Base-by-base conservation (phyloP, 495 filamentous ascomycete species). In the Trichoderma virens region DNA sequence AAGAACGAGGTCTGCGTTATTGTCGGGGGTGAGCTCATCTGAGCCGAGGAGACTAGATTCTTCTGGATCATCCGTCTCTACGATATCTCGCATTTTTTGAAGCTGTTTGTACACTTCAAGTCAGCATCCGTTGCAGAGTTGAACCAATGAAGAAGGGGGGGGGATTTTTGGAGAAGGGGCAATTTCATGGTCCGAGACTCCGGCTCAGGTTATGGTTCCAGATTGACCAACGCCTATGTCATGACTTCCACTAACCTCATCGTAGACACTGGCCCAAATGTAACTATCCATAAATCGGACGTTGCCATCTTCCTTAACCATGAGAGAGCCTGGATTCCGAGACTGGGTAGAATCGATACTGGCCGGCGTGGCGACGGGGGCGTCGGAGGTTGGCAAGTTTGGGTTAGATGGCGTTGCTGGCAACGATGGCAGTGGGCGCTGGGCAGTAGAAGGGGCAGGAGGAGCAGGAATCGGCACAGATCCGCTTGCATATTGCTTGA, bases 261-360 rank as follows among this genome's bases (percentile, higher is more conserved):
- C 70, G 59, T 79, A 75, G 28, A 82, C 70, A 23, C 62, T 73
- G 1, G 69, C 73, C 62, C 79, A 70, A 60, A 82, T 62, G 56
- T 70, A 73, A 61, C 71, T 79, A 64, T 82, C 78, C 66, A 79
- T 73, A 62, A 80, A 82, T 51, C 75, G 77, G 51, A 77, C 70
- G 51, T 73, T 72, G 20, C 77, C 78, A 34, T 79, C 75, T 43
- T 79, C 76, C 35, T 75, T 67, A 63, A 80, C 73, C 11, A 82
- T 72, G 69, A 76, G 79, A n/a, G 73, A 74, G 7, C 62, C 45
- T 0, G 78, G 71, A 41, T 72, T 74, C 75, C 77, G 78, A 35
- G 66, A 67, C 60, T 63, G 28, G 32, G 63, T 67, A 16, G 64
- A 62, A 3, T 77, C 72, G 30, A 78, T 73, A 30, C 63, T 67